Conservation (phyloP, 176 grass and related monocot species). For the Rhynchospora pubera region DNA sequence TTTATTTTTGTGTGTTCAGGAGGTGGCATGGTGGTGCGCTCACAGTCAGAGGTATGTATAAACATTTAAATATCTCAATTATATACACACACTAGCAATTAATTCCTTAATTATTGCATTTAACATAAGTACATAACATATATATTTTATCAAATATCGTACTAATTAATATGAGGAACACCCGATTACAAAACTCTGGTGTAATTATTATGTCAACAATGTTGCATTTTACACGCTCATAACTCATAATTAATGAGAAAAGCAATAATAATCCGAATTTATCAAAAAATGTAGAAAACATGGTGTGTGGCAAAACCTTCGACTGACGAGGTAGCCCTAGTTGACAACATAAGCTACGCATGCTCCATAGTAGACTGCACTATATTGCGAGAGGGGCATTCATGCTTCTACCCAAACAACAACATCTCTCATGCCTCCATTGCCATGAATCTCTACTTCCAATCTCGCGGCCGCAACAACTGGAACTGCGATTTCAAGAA, state of each 20-base stretch:
- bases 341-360: neutral
- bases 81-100: too few relatives aligned
- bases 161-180: neutral
- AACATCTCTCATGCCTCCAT: constrained; percentile 39
- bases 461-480: constrained; percentile 23
- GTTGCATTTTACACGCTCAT: neutral
- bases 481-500: constrained; percentile 32
- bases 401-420: constrained; percentile 31
- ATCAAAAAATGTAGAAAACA: constrained; percentile 18
- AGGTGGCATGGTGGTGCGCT: neutral
- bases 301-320: constrained; percentile 42
- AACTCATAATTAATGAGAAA: neutral
- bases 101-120: neutral
- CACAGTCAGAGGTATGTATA: neutral
- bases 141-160: neutral
- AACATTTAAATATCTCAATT: neutral
- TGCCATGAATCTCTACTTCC: constrained; percentile 48
- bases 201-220: neutral
- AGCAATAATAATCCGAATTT: neutral
- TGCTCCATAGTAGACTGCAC: constrained; percentile 26
- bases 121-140: too few relatives aligned
- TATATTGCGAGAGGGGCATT: constrained; percentile 3
- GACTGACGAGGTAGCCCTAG: constrained; percentile 11
- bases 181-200: neutral
- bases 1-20: neutral